Evolutionary conservation across 177 flowering plant genomes (phyloP), one percentile per base, ranked within the genome.

Genomic region (Telopea speciosissima): DNA sequence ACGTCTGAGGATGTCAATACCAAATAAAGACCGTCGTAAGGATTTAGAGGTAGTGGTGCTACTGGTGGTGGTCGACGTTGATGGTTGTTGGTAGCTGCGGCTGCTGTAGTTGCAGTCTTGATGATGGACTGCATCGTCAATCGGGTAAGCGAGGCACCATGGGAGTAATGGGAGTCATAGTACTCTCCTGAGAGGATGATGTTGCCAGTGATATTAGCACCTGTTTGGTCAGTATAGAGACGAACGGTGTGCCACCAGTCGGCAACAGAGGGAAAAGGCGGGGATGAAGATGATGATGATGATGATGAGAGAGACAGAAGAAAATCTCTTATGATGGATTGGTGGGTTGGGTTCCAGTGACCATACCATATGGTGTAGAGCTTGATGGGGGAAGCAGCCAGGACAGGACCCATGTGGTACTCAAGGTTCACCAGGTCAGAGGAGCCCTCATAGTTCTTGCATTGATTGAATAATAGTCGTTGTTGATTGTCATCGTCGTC

Each of bases 371-470:
- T 85, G 22, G 80, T 73, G 72, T 89, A 82, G 65, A 88, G 75
- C 63, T 79, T 83, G 70, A 84, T 77, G 22, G 86, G 80, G 24
- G 87, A 82, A 8, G 88, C 67, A 8, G 88, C 67, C 11, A 89
- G 83, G 56, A 89, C 88, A 19, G 91, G 91, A 62, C 94, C 94
- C 90, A 86, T 86, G 83, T 89, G 94, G 84, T 88, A 89, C n/a
- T 77, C 66, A n/a, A 88, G 89, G 75, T 88, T 70, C 3, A 85
- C 82, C 1, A 87, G 81, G 42, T 87, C 83, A 8, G 93, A 89
- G 19, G 93, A 84, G 24, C 90, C 92, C 62, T 88, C 90, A 58
- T 79, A 87, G 74, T 84, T 83, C 65, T 84, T 74, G 63, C 77
- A 62, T 24, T 77, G 73, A 26, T 75, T 68, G 76, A 74, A 76